These are phyloP conservation scores for Yarrowia sp. DNA, from an alignment of 805 yeast genomes.

Conservation along the genomic window DNA sequence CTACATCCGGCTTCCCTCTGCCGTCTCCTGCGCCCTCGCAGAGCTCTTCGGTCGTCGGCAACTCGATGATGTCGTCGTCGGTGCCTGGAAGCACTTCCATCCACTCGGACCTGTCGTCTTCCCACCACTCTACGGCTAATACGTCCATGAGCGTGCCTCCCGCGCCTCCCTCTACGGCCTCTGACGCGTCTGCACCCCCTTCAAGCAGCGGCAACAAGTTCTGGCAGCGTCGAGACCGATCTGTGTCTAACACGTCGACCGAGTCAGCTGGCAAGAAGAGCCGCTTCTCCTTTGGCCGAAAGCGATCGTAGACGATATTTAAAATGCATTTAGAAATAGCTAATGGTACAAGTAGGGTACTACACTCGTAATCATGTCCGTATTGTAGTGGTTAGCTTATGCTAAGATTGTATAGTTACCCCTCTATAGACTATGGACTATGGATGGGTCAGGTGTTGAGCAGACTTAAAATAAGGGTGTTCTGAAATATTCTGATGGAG, in stretches of 20 bases:
- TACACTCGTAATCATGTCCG: no score
- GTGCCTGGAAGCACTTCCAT: constrained; percentile 19
- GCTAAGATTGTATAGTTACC: no score
- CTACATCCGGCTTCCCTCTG: neutral
- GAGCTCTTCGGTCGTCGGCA: constrained; percentile 7
- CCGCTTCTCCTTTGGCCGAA: constrained; percentile 25
- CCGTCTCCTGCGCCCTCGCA: constrained; percentile 13
- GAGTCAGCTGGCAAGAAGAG: constrained; percentile 20
- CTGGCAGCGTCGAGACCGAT: constrained; percentile 26
- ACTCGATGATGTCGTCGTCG: constrained; percentile 14
- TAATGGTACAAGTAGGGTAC: neutral
- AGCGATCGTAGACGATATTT: neutral
- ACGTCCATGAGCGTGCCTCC: constrained; percentile 19
- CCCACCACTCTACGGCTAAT: constrained; percentile 13
- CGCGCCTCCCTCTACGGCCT: neutral
- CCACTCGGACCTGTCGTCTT: constrained; percentile 21
- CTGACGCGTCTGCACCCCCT: neutral
- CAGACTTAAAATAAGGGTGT: no score
- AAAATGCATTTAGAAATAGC: constrained; percentile 23
- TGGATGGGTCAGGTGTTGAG: no score
- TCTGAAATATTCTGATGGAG: no score
- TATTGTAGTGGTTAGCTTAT: no score
- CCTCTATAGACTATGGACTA: no score
- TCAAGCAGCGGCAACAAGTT: constrained; percentile 24
- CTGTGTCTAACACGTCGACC: constrained; percentile 21